Evolutionary conservation across 1,139 yeast species (phyloP), one percentile per base, ranked within the genome.

Genomic region (Diutina neorugosa): DNA sequence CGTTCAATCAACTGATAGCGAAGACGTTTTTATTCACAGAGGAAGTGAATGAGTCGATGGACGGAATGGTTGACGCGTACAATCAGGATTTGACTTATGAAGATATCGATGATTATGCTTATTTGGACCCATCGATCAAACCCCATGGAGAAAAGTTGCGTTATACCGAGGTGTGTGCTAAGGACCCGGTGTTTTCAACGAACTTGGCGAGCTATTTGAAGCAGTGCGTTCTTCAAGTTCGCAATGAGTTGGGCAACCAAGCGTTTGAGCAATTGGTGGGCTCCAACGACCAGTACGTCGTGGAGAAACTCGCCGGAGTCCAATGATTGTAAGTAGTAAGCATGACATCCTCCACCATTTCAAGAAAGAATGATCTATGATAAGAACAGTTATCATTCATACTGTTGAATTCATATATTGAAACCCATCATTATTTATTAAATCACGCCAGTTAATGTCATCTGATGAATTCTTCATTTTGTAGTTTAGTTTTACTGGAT

Each of bases 21-120:
- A 67, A 80, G 40, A 71, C 85, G 67, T 74, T 85, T 11, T 77
- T 77, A 54, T 73, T 86, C 56, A 64, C 86, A 53, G 96, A 89
- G 60, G 96, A 89, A 62, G 74, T 85, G 12, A 81, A 84, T 54
- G 95, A 87, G 59, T 66, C 72, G 7, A 67, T 61, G 14, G 69
- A 70, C 16, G 91, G 91, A 0, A 80, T 76, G 53, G 81, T 88
- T 59, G 80, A 75, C 52, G 78, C 74, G n/a, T 86, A 85, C 61
- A 81, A 80, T 57, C 74, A 75, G 51, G 79, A 80, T 57, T 80
- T 79, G 55, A 65, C 74, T 0, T 81, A 79, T 56, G 84, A 80
- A 52, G 78, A 74, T 54, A 69, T 74, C 31, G 76, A 74, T 57
- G 81, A 79, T 55, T 71, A 71, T 57, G 67, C 75, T 34, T 76